A percentile compares a stretch with the other conserved stretches of the same genome.
phyloP scores from a whole-genome alignment of 2,329 filamentous ascomycete species.

The Leptosphaerulina australis region DNA sequence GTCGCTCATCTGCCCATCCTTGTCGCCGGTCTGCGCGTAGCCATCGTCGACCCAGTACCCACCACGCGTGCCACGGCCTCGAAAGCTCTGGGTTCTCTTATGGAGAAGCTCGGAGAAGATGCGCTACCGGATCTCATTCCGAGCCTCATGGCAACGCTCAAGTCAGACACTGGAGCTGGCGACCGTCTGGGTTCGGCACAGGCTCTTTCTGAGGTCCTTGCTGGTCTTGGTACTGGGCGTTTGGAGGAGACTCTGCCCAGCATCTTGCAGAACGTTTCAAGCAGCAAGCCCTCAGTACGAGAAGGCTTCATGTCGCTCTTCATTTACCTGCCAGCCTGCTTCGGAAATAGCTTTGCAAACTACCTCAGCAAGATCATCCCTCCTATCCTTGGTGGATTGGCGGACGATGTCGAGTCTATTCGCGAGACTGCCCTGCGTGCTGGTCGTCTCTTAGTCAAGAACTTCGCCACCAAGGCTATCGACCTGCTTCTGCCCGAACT shows the following conservation, averaged over 20 bases:
- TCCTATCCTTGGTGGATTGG: conserved; percentile 89
- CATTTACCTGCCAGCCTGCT: conserved; percentile 98
- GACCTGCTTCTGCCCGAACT: conserved; percentile 93
- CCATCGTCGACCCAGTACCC: conserved; percentile 93
- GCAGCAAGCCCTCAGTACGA: conserved; percentile 84
- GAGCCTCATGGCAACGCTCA: conserved; percentile 95
- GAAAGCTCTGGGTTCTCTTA: conserved; percentile 91
- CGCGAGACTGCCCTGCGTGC: conserved; percentile 95
- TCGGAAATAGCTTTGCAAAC: conserved; percentile 96
- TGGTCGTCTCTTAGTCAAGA: conserved; percentile 93
- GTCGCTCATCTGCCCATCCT: conserved; percentile 88
- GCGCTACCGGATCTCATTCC: conserved; percentile 96
- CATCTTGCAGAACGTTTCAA: conserved; percentile 94
- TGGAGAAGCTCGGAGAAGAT: conserved; percentile 97
- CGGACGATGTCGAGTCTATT: conserved; percentile 95
- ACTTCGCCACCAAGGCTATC: conserved; percentile 93
- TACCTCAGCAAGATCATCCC: conserved; percentile 96
- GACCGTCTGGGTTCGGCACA: conserved; percentile 96
- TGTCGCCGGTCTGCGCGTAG: conserved; percentile 85
- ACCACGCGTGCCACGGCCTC: conserved; percentile 96
- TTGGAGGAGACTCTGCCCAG: conserved; percentile 95
- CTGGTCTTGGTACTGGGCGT: conserved; percentile 87
- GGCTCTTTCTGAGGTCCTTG: conserved; percentile 93
- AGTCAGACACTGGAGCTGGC: conserved; percentile 94
- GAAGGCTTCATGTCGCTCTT: conserved; percentile 99